phyloP scores from a whole-genome alignment of 352 stramenopile species.

The Phytophthora multivora region DNA sequence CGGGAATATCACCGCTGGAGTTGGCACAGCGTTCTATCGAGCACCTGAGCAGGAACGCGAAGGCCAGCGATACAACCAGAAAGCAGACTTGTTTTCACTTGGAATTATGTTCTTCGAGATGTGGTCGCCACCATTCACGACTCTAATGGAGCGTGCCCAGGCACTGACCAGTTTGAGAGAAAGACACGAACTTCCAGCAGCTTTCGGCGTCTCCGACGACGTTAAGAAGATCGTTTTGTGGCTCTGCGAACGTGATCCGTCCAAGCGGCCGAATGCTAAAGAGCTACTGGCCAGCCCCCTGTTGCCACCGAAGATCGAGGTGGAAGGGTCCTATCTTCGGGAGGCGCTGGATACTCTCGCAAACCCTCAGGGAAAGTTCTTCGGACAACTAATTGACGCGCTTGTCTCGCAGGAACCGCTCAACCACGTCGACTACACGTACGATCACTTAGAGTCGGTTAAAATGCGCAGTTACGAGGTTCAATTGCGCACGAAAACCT shows the following conservation, averaged over 20 bases:
- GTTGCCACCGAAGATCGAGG: slow-evolving; percentile 82
- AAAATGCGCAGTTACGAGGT: slow-evolving; percentile 75
- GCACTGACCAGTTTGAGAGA: slow-evolving; percentile 80
- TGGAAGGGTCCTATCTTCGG: slow-evolving; percentile 82
- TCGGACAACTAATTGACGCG: slow-evolving; percentile 82
- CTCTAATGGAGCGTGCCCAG: slow-evolving; percentile 88
- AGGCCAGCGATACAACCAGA: slow-evolving; percentile 89
- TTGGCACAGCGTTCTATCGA: slow-evolving; percentile 95
- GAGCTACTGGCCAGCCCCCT: slow-evolving; percentile 74
- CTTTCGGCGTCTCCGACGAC: slow-evolving; percentile 70
- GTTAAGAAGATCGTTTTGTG: slow-evolving; percentile 90
- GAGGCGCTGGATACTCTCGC: slow-evolving; percentile 87
- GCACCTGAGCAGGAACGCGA: slow-evolving; percentile 93
- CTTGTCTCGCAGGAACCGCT: slow-evolving; percentile 76
- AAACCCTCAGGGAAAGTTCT: slow-evolving; percentile 91
- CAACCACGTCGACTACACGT: slow-evolving; percentile 87
- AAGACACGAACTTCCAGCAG: slow-evolving; percentile 55
- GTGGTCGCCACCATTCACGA: slow-evolving; percentile 92
- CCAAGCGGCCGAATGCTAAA: slow-evolving; percentile 67
- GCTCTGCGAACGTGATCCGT: slow-evolving; percentile 84
- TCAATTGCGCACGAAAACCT: slow-evolving; percentile 68
- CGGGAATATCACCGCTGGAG: slow-evolving; percentile 92
- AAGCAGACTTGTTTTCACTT: slow-evolving; percentile 95
- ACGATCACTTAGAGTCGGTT: slow-evolving; percentile 81
- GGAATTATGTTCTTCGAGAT: slow-evolving; percentile 97